Percentiles rank a stretch among this genome's conserved stretches.
Conservation (phyloP, 441 rosid species). For the Euphorbia celastroides region DNA sequence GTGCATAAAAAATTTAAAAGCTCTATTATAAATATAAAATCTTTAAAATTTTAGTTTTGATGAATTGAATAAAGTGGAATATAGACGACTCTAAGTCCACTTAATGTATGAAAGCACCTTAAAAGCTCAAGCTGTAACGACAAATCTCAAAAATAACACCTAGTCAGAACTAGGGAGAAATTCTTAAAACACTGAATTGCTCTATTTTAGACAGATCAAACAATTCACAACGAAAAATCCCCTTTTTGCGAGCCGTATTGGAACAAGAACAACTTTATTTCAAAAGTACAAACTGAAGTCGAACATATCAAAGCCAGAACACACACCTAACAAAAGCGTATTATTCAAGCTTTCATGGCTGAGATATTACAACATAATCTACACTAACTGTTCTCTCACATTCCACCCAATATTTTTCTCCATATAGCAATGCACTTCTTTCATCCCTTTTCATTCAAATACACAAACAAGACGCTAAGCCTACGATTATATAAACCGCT, state of each 20-base stretch:
- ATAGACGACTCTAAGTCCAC: no score
- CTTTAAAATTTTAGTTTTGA: no score
- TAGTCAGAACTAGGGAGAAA: no score
- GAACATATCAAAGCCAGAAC: background rate
- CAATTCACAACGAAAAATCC: no score
- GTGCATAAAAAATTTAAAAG: no score
- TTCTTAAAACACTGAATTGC: no score
- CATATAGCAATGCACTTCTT: conserved; percentile 26
- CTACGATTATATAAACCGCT: conserved; percentile 28
- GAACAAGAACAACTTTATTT: background rate
- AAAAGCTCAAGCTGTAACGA: no score
- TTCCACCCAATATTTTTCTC: conserved; percentile 1
- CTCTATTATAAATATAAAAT: no score
- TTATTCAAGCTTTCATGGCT: background rate
- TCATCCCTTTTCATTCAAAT: conserved; percentile 19
- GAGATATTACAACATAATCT: background rate
- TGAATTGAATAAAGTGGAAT: no score
- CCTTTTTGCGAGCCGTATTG: background rate
- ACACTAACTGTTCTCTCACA: background rate
- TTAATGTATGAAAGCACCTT: no score
- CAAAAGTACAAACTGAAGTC: background rate
- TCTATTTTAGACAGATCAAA: no score
- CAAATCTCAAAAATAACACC: no score
- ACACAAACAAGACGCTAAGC: conserved; percentile 29
- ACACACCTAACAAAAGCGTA: background rate